These are phyloP conservation scores for Mycena galericulata DNA, from an alignment of 768 basidiomycete species.

Conservation along the genomic window DNA sequence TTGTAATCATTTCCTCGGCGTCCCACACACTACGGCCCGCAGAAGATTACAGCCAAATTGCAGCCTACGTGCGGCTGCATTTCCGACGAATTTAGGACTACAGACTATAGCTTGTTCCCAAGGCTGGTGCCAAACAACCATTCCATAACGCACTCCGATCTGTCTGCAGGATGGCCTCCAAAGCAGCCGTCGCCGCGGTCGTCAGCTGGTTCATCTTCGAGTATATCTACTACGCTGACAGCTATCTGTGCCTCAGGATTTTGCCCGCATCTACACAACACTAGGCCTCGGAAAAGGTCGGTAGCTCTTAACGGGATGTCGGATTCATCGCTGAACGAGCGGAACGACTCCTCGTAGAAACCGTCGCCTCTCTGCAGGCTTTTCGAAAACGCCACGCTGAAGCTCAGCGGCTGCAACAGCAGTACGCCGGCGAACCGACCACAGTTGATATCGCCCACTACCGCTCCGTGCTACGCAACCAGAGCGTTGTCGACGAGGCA, in stretches of 20 bases:
- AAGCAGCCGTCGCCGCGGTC: constrained; percentile 39
- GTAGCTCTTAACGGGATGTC: constrained; percentile 37
- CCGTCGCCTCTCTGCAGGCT: constrained; percentile 88
- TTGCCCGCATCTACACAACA: constrained; percentile 84
- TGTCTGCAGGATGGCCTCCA: constrained; percentile 35
- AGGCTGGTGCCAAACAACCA: constrained; percentile 17
- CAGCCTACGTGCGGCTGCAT: too few relatives aligned
- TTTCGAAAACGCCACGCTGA: constrained; percentile 97
- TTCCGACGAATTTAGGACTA: too few relatives aligned
- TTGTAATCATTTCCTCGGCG: too few relatives aligned
- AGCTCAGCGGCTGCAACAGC: constrained; percentile 79
- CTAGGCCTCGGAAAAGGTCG: constrained; percentile 90
- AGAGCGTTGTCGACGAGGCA: constrained; percentile 89
- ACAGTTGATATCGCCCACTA: constrained; percentile 94
- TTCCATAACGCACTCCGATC: background rate
- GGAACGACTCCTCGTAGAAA: constrained; percentile 65
- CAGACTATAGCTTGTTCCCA: too few relatives aligned
- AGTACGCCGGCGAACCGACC: constrained; percentile 76
- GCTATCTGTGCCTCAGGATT: constrained; percentile 65
- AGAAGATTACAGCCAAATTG: too few relatives aligned
- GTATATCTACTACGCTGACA: background rate
- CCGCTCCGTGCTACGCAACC: constrained; percentile 92
- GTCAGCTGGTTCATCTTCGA: constrained; percentile 13
- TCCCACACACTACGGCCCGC: too few relatives aligned
- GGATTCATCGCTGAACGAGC: constrained; percentile 9